Base-by-base conservation (phyloP, 257 asterid species). In the Fraxinus cuspidata region DNA sequence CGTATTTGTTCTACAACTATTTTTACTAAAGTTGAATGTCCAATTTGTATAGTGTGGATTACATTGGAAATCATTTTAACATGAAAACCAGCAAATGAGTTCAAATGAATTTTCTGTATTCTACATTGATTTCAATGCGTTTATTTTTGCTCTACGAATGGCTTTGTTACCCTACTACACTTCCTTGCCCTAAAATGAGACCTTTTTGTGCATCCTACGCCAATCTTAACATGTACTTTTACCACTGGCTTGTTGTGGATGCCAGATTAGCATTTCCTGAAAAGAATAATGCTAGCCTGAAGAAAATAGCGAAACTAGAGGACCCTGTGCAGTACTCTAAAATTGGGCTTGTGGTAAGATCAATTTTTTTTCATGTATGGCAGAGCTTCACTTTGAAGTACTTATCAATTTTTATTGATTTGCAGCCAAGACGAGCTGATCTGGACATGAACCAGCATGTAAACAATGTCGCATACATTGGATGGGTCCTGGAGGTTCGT, bases 401-500 rank as follows among this genome's bases (percentile, higher is more conserved):
- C 71, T 31, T 53, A 80, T 21, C 7, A 9, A 16, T 70, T 35
- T 64, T 68, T 7, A 18, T 21, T 21, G 11, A 23, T 78, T 84
- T 31, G 77, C 94, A 94, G 98, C 97, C 98, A 19, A 87, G 97
- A 84, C 89, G 96, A 89, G 94, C 92, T 77, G 98, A 94, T 86
- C 83, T 94, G 80, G 98, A 94, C 85, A 92, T 92, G 98, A 92
- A 94, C 84, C 97, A 87, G 77, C 98, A 94, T 60, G 95, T 94
- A 67, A 94, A 94, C 87, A 94, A 94, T 69, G 98, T 94, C 66
- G 75, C 98, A 69, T 94, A 94, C 91, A 92, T 94, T 60, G 98
- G 97, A 78, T 94, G 98, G 98, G 92, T 94, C 80, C 88, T 92
- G 16, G 98, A 94, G 98, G 98, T 94, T 79, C 25, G 93, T 86